Conservation (phyloP, 139 green algal genomes). For the Chloropicon primus region DNA sequence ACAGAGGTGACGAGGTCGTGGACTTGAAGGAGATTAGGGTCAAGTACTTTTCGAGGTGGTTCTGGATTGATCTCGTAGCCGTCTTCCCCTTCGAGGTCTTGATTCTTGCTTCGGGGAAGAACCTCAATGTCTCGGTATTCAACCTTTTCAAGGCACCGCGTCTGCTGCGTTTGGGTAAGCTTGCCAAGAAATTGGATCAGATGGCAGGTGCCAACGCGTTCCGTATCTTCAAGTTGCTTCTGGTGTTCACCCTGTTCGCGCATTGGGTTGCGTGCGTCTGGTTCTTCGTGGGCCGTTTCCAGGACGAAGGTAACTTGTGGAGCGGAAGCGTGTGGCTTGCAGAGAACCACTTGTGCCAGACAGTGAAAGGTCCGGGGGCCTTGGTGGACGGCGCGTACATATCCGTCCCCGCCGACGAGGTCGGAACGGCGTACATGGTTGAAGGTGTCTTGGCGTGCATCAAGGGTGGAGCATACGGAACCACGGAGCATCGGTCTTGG, state of each 20-base stretch:
- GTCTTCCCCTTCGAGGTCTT: slow-evolving; percentile 13
- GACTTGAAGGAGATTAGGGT: neutral
- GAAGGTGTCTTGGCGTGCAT: neutral
- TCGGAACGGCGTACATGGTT: neutral
- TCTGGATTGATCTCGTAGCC: slow-evolving; percentile 1
- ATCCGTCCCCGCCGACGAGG: neutral
- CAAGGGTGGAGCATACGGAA: neutral
- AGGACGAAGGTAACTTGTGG: slow-evolving; percentile 16
- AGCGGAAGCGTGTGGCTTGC: slow-evolving; percentile 11
- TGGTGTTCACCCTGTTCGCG: slow-evolving; percentile 10
- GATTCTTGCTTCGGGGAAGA: neutral
- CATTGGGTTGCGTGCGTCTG: slow-evolving; percentile 13
- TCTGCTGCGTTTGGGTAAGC: neutral
- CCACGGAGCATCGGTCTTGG: slow-evolving; percentile 9
- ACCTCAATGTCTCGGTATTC: slow-evolving; percentile 7
- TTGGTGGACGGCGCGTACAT: neutral
- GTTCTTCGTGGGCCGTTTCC: slow-evolving; percentile 14
- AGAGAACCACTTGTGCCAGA: slow-evolving; percentile 11
- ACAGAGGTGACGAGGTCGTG: slow-evolving; percentile 8
- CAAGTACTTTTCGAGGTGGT: slow-evolving; percentile 2
- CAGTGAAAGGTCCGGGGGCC: neutral
- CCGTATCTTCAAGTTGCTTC: slow-evolving; percentile 14
- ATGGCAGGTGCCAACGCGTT: slow-evolving; percentile 4
- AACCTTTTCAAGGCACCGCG: neutral
- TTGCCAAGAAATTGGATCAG: neutral